These are phyloP conservation scores for Pseudopithomyces maydicus DNA, from an alignment of 2,329 filamentous ascomycete genomes.

Conservation along the genomic window DNA sequence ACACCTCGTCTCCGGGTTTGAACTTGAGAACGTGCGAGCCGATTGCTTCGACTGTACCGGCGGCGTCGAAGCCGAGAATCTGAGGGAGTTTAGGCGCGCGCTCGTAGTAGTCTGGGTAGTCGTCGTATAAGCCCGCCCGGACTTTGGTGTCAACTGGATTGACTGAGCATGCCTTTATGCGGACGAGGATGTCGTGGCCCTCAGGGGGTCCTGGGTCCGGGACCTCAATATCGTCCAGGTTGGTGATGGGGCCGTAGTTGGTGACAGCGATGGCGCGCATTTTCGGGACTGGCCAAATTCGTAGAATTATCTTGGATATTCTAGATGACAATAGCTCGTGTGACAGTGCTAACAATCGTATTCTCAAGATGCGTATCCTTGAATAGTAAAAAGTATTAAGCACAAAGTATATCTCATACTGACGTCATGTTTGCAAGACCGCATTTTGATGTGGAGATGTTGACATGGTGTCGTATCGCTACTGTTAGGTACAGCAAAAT, in stretches of 20 bases:
- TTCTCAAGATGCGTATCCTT: not conserved
- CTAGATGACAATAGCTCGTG: too few species aligned
- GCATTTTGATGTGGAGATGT: not conserved
- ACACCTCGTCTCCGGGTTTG: constrained; percentile 51
- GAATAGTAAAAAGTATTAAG: not conserved
- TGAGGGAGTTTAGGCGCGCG: constrained; percentile 7
- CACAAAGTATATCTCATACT: not conserved
- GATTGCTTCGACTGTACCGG: constrained; percentile 10
- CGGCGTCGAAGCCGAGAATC: constrained; percentile 13
- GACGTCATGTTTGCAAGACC: not conserved
- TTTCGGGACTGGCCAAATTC: not conserved
- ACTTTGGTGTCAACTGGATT: constrained; percentile 33
- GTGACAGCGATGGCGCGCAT: constrained; percentile 42
- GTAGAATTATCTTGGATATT: not conserved
- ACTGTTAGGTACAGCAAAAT: too few species aligned
- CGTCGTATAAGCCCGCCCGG: constrained; percentile 28
- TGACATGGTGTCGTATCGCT: not conserved
- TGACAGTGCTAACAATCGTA: too few species aligned
- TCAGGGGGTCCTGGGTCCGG: constrained; percentile 32
- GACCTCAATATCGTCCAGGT: constrained; percentile 35
- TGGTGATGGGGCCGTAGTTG: constrained; percentile 32
- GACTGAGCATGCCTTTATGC: constrained; percentile 22
- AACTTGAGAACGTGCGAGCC: constrained; percentile 6
- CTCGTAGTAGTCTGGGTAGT: constrained; percentile 33
- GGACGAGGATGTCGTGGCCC: constrained; percentile 44